Conservation (phyloP, 805 yeast species). For the Spathaspora passalidarum region DNA sequence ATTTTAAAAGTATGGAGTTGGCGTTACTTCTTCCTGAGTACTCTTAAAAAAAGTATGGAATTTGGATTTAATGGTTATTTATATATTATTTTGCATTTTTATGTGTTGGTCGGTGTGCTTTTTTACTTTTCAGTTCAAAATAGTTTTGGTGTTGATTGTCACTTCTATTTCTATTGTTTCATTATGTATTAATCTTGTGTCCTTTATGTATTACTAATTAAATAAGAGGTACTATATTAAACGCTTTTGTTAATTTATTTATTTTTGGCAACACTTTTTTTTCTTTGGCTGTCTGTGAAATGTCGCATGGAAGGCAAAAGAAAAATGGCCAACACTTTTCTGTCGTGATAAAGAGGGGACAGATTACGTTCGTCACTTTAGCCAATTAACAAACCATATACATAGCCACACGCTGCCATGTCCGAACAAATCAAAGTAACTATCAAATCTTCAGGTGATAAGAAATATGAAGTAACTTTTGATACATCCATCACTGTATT, state of each 20-base stretch:
- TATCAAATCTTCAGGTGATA: conserved; percentile 64
- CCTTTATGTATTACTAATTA: not conserved
- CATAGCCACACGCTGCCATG: too few species aligned
- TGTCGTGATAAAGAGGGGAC: not conserved
- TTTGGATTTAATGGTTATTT: not conserved
- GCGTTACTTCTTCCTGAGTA: not conserved
- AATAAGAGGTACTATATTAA: not conserved
- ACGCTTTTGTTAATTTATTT: too few species aligned
- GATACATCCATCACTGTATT: conserved; percentile 53
- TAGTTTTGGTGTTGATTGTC: not conserved
- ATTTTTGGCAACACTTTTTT: too few species aligned
- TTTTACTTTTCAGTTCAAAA: not conserved
- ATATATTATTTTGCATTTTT: not conserved
- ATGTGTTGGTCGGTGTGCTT: not conserved
- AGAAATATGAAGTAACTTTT: conserved; percentile 66
- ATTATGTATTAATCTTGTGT: not conserved
- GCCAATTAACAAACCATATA: too few species aligned
- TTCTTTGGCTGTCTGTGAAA: not conserved
- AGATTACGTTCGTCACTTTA: too few species aligned
- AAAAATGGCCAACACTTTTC: not conserved
- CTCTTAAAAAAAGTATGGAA: not conserved
- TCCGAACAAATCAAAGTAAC: conserved; percentile 22
- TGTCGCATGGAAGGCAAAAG: not conserved
- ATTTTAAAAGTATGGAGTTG: not conserved
- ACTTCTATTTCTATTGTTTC: not conserved